Evolutionary conservation across 768 basidiomycete species (phyloP), one percentile per base, ranked within the genome.

Genomic region (Fistulinella prunicolor): DNA sequence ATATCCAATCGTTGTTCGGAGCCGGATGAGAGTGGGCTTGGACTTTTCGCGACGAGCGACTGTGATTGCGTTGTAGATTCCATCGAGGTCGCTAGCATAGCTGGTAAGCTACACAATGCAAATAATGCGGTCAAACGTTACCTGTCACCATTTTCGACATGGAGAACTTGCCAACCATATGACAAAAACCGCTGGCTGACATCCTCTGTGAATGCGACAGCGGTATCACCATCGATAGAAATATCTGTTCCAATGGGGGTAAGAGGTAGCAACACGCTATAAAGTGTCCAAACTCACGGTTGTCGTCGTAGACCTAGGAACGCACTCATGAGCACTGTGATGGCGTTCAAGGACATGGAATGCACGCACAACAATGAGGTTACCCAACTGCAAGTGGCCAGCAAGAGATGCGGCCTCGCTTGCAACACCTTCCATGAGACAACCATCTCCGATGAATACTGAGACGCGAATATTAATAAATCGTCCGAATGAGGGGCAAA

Each of bases 361-460:
- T 48, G 39, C 23, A 80, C 88, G 63, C 66, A 90, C 88, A 49
- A 88, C 89, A 61, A 97, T 85, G 60, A 97, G 76, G 71, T 94
- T 96, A 47, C 90, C 93, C 35, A 97, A 80, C 66, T 93, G 85
- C 60, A 96, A 78, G 72, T 97, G 94, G 53, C 94, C 94, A 51
- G 92, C 94, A 54, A 96, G 79, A 60, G 88, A 91, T 51, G 88
- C 86, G 34, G 94, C 92, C 68, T 97, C 94, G 54, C 80, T 79
- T n/a, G 93, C 80, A 56, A 97, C 85, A 76, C 94, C 94, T 70
- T 97, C 94, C 88, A 94, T 94, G 45, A 97, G 77, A 72, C 94
- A 97, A 38, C 94, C 94, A 70, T 97, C 94, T 60, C 94, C 94
- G 51, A 81, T 78, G 75, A 96, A 95, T 43, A 87, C 90, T 90